Conservation (phyloP, 2,329 filamentous ascomycete genomes). For the Penicillium hesseltinei region DNA sequence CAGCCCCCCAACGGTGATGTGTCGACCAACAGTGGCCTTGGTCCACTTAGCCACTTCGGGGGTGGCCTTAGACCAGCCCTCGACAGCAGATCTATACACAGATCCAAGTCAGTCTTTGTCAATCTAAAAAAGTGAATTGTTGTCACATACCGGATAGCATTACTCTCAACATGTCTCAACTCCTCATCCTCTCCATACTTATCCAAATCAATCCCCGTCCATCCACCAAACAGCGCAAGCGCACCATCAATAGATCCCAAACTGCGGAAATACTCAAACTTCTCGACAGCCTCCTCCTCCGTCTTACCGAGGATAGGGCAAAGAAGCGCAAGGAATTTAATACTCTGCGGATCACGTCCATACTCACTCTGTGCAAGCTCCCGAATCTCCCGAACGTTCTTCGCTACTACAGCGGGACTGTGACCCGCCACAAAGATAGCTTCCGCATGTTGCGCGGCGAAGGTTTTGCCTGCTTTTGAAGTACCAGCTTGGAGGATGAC, state of each 20-base stretch:
- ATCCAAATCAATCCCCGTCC: conserved; percentile 67
- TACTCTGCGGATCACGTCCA: conserved; percentile 58
- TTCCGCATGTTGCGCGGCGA: conserved; percentile 69
- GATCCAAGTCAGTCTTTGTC: conserved; percentile 5
- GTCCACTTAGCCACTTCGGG: conserved; percentile 68
- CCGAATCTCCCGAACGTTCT: conserved; percentile 63
- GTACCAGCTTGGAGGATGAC: conserved; percentile 70
- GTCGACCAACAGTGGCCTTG: conserved; percentile 66
- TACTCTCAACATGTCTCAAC: conserved; percentile 59
- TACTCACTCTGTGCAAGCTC: conserved; percentile 51
- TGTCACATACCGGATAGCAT: conserved; percentile 52
- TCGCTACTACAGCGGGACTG: conserved; percentile 59
- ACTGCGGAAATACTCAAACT: conserved; percentile 60
- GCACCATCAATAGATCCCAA: conserved; percentile 67
- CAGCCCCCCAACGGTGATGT: conserved; percentile 66
- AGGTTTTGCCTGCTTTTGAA: conserved; percentile 62
- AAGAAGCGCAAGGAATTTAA: conserved; percentile 68
- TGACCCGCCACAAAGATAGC: conserved; percentile 69
- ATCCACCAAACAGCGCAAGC: conserved; percentile 69
- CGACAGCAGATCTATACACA: conserved; percentile 47
- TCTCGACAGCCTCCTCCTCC: conserved; percentile 63
- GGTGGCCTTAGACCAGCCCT: conserved; percentile 54
- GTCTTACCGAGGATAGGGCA: conserved; percentile 65
- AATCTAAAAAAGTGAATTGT: conserved; percentile 4
- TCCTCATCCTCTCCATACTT: conserved; percentile 64